phyloP scores from a whole-genome alignment of 2,329 filamentous ascomycete species.

The Pseudogymnoascus sp. region DNA sequence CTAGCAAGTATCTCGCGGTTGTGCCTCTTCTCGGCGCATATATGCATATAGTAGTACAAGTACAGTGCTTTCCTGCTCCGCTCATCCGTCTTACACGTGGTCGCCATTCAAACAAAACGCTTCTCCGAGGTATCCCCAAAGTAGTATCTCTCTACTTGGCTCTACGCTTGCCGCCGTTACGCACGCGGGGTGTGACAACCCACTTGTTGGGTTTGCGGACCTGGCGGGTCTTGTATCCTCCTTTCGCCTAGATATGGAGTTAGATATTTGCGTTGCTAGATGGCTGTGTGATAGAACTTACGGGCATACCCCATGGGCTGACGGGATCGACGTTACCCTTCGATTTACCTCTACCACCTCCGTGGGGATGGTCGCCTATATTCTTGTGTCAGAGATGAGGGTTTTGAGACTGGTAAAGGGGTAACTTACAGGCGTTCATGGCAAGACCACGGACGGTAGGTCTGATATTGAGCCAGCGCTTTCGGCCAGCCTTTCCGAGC shows the following conservation, averaged over 20 bases:
- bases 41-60: slow-evolving; percentile 6
- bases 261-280: slow-evolving; percentile 18
- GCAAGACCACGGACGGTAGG: slow-evolving; percentile 95
- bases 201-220: slow-evolving; percentile 88
- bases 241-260: slow-evolving; percentile 53
- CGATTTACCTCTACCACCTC: slow-evolving; percentile 97
- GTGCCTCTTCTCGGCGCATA: slow-evolving; percentile 1
- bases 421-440: slow-evolving; percentile 83
- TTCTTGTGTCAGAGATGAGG: slow-evolving; percentile 21
- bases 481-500: slow-evolving; percentile 90
- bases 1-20: background rate
- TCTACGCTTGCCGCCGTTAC: slow-evolving; percentile 87
- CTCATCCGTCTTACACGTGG: background rate
- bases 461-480: slow-evolving; percentile 86
- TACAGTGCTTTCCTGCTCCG: slow-evolving; percentile 9
- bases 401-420: slow-evolving; percentile 6
- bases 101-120: slow-evolving; percentile 2
- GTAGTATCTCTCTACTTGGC: slow-evolving; percentile 41
- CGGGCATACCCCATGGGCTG: slow-evolving; percentile 91
- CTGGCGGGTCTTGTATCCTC: slow-evolving; percentile 83
- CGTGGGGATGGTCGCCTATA: slow-evolving; percentile 86
- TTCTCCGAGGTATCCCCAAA: background rate
- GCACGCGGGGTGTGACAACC: slow-evolving; percentile 72
- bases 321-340: slow-evolving; percentile 96
- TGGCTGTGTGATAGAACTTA: slow-evolving; percentile 43